These are phyloP conservation scores for Spergularia azorica DNA, from an alignment of 179 eudicot species.

Conservation along the genomic window DNA sequence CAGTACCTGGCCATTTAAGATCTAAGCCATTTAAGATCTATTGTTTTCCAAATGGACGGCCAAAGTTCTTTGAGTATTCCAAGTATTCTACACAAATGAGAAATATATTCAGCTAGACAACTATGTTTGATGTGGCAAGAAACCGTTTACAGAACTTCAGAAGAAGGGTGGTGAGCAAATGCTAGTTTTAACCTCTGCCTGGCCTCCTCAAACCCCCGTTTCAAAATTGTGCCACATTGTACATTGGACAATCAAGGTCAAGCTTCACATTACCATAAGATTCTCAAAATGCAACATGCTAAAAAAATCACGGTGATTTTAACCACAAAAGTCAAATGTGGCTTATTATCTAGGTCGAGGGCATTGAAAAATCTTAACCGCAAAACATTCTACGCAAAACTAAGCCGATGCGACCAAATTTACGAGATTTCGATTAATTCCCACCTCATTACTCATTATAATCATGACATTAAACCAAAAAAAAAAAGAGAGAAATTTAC, in stretches of 20 bases:
- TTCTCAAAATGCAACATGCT: neutral
- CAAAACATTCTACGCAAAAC: neutral
- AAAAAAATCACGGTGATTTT: neutral
- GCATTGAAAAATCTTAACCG: neutral
- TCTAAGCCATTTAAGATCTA: no score
- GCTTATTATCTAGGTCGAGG: neutral
- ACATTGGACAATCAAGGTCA: neutral
- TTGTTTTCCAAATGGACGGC: neutral
- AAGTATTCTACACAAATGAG: neutral
- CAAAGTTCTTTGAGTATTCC: neutral
- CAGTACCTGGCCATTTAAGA: no score
- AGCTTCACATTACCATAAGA: neutral
- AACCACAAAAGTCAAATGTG: neutral
- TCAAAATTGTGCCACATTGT: no score
- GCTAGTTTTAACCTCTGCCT: neutral
- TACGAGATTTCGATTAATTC: neutral
- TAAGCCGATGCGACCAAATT: neutral
- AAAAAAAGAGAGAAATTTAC: constrained; percentile 30
- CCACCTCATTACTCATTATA: neutral
- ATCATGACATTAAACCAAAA: neutral
- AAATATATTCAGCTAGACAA: neutral
- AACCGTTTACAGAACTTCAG: neutral
- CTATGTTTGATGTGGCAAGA: neutral
- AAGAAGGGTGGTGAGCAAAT: neutral
- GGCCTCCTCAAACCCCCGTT: neutral